Percentiles rank a stretch among this genome's conserved stretches.
Conservation (phyloP, 2,329 filamentous ascomycete species). For the Fusarium anthophilum region DNA sequence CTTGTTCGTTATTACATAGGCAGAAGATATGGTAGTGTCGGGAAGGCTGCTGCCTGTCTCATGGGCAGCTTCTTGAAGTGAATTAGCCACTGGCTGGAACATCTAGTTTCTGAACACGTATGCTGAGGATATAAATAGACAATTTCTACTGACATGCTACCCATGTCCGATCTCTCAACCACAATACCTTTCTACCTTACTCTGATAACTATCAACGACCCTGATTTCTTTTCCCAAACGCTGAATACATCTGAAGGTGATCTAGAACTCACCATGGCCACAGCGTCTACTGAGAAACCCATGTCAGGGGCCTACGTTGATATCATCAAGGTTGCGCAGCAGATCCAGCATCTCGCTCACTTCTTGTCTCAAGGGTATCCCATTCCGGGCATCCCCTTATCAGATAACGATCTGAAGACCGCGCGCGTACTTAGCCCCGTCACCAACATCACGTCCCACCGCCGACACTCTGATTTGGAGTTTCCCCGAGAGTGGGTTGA, state of each 20-base stretch:
- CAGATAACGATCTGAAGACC: not conserved
- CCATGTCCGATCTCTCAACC: too few species aligned
- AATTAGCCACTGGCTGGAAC: not conserved
- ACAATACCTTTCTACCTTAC: too few species aligned
- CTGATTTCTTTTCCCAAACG: not conserved
- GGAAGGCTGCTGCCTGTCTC: not conserved
- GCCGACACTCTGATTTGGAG: not conserved
- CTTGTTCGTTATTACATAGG: too few species aligned
- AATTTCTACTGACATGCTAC: too few species aligned
- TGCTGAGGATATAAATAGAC: not conserved
- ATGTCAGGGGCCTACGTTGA: not conserved
- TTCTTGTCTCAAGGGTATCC: not conserved
- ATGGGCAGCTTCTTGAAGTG: not conserved
- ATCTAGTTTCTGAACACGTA: not conserved
- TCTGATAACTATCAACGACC: not conserved
- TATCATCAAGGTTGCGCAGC: not conserved
- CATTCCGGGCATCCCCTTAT: fast-evolving
- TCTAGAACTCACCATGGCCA: not conserved
- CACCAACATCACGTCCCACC: not conserved
- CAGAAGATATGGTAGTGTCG: not conserved
- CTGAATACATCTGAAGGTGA: fast-evolving
- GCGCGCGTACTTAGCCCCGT: not conserved
- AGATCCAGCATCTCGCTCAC: not conserved
- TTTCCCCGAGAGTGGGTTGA: not conserved
- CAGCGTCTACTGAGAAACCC: not conserved